These are phyloP conservation scores for Ilyonectria mors-panacis DNA, from an alignment of 2,329 filamentous ascomycete genomes.

Conservation along the genomic window DNA sequence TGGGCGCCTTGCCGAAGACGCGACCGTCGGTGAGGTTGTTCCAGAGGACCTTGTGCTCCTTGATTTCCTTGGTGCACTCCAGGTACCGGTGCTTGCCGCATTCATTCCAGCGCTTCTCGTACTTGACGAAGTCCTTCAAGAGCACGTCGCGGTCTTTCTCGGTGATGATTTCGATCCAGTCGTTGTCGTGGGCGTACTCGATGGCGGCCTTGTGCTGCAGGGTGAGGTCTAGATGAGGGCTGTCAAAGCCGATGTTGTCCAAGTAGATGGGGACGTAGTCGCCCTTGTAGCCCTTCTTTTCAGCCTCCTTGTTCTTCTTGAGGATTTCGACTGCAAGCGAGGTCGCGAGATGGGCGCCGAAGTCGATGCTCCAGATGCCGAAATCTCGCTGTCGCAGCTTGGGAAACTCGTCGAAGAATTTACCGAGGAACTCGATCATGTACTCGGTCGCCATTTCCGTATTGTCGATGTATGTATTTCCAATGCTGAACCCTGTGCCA, in stretches of 20 bases:
- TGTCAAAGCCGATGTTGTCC: conserved; percentile 21
- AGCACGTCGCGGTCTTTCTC: not conserved
- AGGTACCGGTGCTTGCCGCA: not conserved
- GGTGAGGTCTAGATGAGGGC: conserved; percentile 23
- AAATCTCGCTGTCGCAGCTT: not conserved
- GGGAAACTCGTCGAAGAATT: conserved; percentile 18
- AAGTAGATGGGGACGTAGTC: not conserved
- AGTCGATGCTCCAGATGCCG: conserved; percentile 27
- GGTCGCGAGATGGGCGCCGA: conserved; percentile 13
- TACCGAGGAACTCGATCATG: conserved; percentile 14
- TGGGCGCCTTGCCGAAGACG: not conserved
- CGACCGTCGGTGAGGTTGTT: conserved; percentile 6
- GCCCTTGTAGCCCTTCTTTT: not conserved
- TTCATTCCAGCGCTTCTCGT: conserved; percentile 12
- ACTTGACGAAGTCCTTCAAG: conserved; percentile 3
- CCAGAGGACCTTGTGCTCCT: conserved; percentile 8
- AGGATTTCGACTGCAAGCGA: conserved; percentile 11
- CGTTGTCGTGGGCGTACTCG: conserved; percentile 16
- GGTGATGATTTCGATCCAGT: not conserved
- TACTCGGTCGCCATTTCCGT: not conserved
- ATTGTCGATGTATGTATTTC: not conserved
- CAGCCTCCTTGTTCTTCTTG: not conserved
- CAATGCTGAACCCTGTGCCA: conserved; percentile 20
- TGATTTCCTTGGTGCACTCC: not conserved
- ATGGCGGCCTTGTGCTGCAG: conserved; percentile 22